phyloP scores from a whole-genome alignment of 2,329 filamentous ascomycete species.

The Coniochaeta sp. region DNA sequence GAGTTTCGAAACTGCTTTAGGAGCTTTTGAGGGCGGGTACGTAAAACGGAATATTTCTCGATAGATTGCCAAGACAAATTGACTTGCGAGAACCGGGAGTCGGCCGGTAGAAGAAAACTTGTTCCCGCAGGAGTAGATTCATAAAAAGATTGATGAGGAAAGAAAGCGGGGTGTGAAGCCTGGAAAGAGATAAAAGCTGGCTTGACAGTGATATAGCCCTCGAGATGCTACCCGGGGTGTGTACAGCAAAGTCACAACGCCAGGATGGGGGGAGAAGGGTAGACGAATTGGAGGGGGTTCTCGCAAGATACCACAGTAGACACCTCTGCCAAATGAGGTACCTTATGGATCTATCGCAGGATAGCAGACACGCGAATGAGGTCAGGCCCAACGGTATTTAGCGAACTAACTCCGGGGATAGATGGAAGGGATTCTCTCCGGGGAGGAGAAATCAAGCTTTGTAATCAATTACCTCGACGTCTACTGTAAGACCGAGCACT shows the following conservation, averaged over 20 bases:
- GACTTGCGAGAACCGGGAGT: not conserved
- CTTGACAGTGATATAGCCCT: not conserved
- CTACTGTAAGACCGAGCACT: not conserved
- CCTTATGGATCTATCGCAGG: not conserved
- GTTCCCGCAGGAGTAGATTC: not conserved
- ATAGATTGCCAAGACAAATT: conserved; percentile 1
- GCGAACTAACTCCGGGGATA: not conserved
- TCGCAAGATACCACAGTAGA: not conserved
- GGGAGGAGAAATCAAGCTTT: not conserved
- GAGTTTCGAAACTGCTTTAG: not conserved
- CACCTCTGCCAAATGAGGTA: not conserved
- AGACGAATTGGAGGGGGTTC: not conserved
- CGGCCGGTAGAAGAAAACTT: not conserved
- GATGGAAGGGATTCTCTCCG: not conserved
- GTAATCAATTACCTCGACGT: no score
- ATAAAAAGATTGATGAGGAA: not conserved
- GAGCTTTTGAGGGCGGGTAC: not conserved
- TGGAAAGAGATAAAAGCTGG: not conserved
- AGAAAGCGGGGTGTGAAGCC: not conserved
- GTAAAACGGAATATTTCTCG: not conserved
- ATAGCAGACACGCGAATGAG: not conserved
- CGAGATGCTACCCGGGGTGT: not conserved
- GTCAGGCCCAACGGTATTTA: not conserved
- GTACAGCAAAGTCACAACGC: not conserved
- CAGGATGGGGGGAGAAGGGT: not conserved